phyloP scores from a whole-genome alignment of 352 stramenopile genomes.

The Thraustochytrium sp. region DNA sequence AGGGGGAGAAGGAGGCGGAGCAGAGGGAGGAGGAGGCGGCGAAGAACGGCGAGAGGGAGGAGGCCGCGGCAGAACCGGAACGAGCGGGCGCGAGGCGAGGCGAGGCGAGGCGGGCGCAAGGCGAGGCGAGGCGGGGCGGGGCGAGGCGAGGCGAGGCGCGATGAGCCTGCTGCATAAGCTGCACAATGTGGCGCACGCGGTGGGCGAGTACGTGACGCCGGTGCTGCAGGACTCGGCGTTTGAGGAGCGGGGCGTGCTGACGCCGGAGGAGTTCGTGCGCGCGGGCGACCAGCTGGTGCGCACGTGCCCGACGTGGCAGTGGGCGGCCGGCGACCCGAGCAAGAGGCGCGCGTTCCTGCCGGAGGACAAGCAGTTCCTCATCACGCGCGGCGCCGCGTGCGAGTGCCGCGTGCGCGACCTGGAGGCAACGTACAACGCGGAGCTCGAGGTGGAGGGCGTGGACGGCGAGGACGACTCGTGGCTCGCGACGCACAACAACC shows the following conservation, averaged over 20 bases:
- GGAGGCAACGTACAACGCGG: neutral
- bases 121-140: too few relatives aligned
- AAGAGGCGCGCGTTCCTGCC: conserved; percentile 72
- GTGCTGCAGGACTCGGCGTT: conserved; percentile 86
- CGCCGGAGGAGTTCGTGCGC: conserved; percentile 90
- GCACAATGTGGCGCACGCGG: conserved; percentile 39
- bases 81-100: too few relatives aligned
- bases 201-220: conserved; percentile 65
- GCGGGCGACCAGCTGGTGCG: conserved; percentile 90
- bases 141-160: too few relatives aligned
- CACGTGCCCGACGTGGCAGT: conserved; percentile 92
- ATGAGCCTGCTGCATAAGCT: conserved; percentile 43
- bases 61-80: too few relatives aligned
- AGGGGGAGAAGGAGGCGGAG: neutral
- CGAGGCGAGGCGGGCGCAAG: too few relatives aligned
- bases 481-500: conserved; percentile 36
- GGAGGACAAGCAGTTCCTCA: conserved; percentile 74
- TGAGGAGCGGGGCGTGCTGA: conserved; percentile 85
- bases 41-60: neutral
- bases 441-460: conserved; percentile 36
- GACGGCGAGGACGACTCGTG: conserved; percentile 42
- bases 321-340: conserved; percentile 50
- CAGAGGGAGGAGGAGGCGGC: neutral
- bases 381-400: conserved; percentile 62
- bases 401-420: conserved; percentile 44